phyloP scores from a whole-genome alignment of 2,329 filamentous ascomycete genomes.

The Cylindrodendrum hubeiense region DNA sequence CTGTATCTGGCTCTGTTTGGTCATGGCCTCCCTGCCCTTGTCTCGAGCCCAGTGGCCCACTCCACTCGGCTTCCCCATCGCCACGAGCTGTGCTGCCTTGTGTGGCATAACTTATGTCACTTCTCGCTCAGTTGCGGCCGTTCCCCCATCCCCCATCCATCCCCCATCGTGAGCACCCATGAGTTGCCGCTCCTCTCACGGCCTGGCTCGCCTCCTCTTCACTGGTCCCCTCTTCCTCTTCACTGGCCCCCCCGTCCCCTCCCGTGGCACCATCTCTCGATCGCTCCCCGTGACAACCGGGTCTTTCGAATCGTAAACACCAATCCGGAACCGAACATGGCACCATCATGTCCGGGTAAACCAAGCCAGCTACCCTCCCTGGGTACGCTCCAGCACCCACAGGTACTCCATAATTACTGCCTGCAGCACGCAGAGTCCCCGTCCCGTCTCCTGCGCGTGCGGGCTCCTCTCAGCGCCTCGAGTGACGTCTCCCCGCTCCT shows the following conservation, averaged over 20 bases:
- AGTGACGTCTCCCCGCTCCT: constrained; percentile 13
- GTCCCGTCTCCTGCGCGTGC: not conserved
- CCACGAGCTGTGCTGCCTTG: constrained; percentile 22
- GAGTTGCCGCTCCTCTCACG: not conserved
- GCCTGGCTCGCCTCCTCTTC: not conserved
- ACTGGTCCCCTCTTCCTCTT: not conserved
- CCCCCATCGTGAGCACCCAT: not conserved
- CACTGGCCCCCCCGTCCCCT: not conserved
- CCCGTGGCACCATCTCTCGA: constrained; percentile 19
- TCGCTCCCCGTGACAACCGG: constrained; percentile 12
- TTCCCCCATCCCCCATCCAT: no score
- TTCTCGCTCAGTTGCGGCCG: constrained; percentile 1
- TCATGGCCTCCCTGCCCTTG: constrained; percentile 15
- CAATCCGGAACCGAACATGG: not conserved
- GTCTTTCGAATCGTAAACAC: constrained; percentile 2
- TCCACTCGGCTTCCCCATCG: constrained; percentile 21
- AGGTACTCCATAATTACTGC: not conserved
- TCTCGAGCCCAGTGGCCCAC: constrained; percentile 7
- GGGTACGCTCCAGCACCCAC: not conserved
- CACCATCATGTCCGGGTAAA: not conserved
- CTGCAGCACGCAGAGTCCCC: not conserved
- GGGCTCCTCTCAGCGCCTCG: not conserved
- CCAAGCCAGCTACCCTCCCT: not conserved
- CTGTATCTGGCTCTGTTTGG: constrained; percentile 13
- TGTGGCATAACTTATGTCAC: not conserved